Evolutionary conservation across 306 rosid genomes (phyloP), one percentile per base, ranked within the genome.

Genomic region (Cucurbita maxima): DNA sequence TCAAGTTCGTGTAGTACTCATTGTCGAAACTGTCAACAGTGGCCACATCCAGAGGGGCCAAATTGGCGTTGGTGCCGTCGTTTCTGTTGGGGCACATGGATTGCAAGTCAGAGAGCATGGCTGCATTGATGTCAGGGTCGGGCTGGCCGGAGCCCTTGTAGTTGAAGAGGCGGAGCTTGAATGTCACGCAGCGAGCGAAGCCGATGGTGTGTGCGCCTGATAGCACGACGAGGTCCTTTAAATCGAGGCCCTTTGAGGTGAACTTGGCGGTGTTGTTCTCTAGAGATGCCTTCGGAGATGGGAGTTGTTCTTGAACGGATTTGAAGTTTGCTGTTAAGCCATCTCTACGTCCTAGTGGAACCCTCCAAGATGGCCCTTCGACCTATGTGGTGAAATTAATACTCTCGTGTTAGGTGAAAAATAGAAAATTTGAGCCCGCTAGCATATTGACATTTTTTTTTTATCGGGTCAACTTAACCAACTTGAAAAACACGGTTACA

Each of bases 161-260:
- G 82, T 88, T 36, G 64, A 86, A 90, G 25, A 90, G 89, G 18
- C 96, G 88, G 5, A 76, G 2, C 78, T 85, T 83, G 85, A 90
- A 83, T 51, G 83, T 82, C 73, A 81, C 76, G 80, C 96, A 90
- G 19, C 80, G 90, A 3, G 94, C 91, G 66, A 78, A 90, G 1
- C 96, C 96, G 72, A 90, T 78, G 13, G 96, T 88, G 75, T 90
- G 96, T 53, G 70, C 91, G 55, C 94, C 96, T 81, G 96, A 90
- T 74, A 90, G 96, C 69, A 75, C 86, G 18, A 85, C 90, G 70
- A 85, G 88, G 76, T 88, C 96, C 71, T 68, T 88, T 59, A 86
- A 22, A 57, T 88, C 81, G 30, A 88, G 92, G 36, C 95, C 92
- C 83, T 90, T 90, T 9, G 88, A 75, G 47, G 81, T 64, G 77